Base-by-base conservation (phyloP, 768 basidiomycete species). In the Mycena maculata region DNA sequence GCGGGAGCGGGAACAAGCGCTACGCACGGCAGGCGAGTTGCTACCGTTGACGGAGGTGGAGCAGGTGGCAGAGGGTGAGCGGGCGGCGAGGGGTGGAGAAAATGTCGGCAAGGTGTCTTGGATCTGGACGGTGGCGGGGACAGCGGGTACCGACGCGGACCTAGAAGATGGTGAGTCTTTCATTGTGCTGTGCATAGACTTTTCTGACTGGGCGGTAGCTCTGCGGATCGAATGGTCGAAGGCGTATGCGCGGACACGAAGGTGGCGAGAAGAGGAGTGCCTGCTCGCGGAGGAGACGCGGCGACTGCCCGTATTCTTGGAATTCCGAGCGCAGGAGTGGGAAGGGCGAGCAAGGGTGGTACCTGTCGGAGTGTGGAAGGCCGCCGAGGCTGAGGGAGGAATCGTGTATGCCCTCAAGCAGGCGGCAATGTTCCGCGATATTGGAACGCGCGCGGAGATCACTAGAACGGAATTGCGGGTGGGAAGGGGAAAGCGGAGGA, bases 221-320 rank as follows among this genome's bases (percentile, higher is more conserved):
- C 33, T 71, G 20, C 60, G 44, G 6, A 54, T 72, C 3, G 72
- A 73, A 31, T 73, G 67, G 65, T 50, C 36, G 16, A 60, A 69
- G 31, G 65, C 64, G 1, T 66, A n/a, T 2, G 70, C 49, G 3
- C 42, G 53, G 1, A 28, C 48, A 2, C 55, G 45, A 10, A 36
- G 61, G 5, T 73, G 72, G 72, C 23, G 33, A 2, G 68, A 73
- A n/a, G 70, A 73, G 41, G 63, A 62, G 1, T 6, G 44, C 0
- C 25, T 69, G 16, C 22, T 73, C 25, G 36, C 38, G n/a, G 70
- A 66, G 20, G 72, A 73, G 58, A 49, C 60, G 33, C 39, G 47
- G 16, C 54, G 58, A 12, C n/a, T 58, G 3, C 20, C 16, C 2
- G 28, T 63, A 1, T 16, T 30, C 7, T 18, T 55, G 20, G 62